Conservation (phyloP, 2,329 filamentous ascomycete genomes). For the Microascus cirrosus region DNA sequence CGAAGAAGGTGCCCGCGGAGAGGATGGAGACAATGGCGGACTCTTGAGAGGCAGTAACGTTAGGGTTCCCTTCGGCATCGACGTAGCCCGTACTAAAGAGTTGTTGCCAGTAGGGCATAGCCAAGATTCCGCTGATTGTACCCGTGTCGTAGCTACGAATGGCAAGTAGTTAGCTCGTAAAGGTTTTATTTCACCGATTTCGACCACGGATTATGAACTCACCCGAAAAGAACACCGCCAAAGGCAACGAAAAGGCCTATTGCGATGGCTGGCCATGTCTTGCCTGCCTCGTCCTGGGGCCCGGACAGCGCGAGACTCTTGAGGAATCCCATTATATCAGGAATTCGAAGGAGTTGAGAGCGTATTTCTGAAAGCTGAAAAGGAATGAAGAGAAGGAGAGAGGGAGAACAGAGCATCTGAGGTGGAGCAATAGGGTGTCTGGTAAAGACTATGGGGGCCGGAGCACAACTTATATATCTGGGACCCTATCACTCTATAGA, state of each 20-base stretch:
- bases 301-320: not conserved
- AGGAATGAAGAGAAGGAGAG: too few relatives aligned
- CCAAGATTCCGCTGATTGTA: constrained; percentile 47
- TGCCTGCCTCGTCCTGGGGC: constrained; percentile 40
- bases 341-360: too few relatives aligned
- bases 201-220: constrained; percentile 10
- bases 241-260: constrained; percentile 53
- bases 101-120: constrained; percentile 25
- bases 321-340: not conserved
- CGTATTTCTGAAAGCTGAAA: too few relatives aligned
- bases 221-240: constrained; percentile 49
- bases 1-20: constrained; percentile 68
- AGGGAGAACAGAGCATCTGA: too few relatives aligned
- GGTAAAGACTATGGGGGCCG: too few relatives aligned
- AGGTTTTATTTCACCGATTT: not conserved
- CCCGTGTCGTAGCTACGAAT: constrained; percentile 42
- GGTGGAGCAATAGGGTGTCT: too few relatives aligned
- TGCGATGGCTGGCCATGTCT: constrained; percentile 48
- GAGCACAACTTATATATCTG: too few relatives aligned
- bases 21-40: constrained; percentile 64
- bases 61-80: constrained; percentile 26
- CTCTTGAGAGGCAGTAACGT: constrained; percentile 41
- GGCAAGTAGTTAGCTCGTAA: constrained; percentile 6
- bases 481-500: too few relatives aligned
- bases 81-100: constrained; percentile 37